Percentiles rank a stretch among this genome's conserved stretches.
phyloP scores from a whole-genome alignment of 805 yeast genomes.

The Schwanniomyces sp. region DNA sequence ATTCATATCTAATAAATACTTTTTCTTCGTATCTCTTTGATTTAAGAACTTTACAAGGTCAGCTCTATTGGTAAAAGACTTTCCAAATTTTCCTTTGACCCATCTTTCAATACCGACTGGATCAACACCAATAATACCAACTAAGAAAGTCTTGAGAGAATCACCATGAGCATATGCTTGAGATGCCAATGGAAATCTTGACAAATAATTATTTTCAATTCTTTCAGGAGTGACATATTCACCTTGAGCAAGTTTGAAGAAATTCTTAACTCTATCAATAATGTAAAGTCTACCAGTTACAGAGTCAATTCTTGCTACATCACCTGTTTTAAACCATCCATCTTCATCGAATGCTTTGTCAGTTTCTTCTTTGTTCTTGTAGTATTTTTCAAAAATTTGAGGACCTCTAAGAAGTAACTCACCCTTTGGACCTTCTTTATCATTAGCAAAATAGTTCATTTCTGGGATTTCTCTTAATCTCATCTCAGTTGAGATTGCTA shows the following conservation, averaged over 20 bases:
- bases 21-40: slow-evolving; percentile 16
- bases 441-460: slow-evolving; percentile 48
- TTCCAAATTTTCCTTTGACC: slow-evolving; percentile 13
- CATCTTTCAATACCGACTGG: slow-evolving; percentile 16
- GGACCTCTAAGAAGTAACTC: slow-evolving; percentile 60
- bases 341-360: slow-evolving; percentile 42
- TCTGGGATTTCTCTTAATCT: slow-evolving; percentile 62
- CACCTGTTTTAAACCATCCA: slow-evolving; percentile 64
- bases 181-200: slow-evolving; percentile 24
- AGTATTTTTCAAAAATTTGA: slow-evolving; percentile 52
- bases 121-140: slow-evolving; percentile 29
- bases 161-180: slow-evolving; percentile 38
- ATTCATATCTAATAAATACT: slow-evolving; percentile 24
- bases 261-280: slow-evolving; percentile 50
- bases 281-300: slow-evolving; percentile 36
- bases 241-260: slow-evolving; percentile 45
- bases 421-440: slow-evolving; percentile 41
- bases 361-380: slow-evolving; percentile 50
- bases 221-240: slow-evolving; percentile 45
- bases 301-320: slow-evolving; percentile 32
- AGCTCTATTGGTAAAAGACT: slow-evolving; percentile 4
- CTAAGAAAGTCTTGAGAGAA: slow-evolving; percentile 24
- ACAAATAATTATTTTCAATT: slow-evolving; percentile 33
- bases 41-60: slow-evolving; percentile 23
- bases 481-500: slow-evolving; percentile 53